phyloP scores from a whole-genome alignment of 169 alveolate species.

The Eimeria zaria region DNA sequence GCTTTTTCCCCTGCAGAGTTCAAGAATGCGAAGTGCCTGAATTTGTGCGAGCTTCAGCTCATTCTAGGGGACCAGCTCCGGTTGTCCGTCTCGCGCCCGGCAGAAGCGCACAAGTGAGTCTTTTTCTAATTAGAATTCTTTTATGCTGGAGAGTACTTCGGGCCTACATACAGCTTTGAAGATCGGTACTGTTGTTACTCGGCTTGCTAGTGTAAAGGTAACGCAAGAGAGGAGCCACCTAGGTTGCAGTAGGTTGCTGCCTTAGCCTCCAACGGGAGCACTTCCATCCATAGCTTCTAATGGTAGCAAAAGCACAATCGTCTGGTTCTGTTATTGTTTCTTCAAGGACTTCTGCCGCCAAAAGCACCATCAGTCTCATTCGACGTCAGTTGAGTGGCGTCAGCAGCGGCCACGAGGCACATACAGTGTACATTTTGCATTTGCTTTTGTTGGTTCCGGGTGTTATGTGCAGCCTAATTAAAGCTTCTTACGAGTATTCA shows the following conservation, averaged over 20 bases:
- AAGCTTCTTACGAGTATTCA: slow-evolving; percentile 91
- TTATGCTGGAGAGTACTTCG: no score
- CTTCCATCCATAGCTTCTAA: background rate
- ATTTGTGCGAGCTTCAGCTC: slow-evolving; percentile 51
- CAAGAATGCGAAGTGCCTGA: slow-evolving; percentile 44
- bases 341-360: background rate
- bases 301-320: background rate
- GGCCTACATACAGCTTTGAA: no score
- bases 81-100: slow-evolving; percentile 43
- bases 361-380: background rate
- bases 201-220: background rate
- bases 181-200: background rate
- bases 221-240: background rate
- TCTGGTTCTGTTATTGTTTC: background rate
- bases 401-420: background rate
- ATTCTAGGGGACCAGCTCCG: slow-evolving; percentile 58
- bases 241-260: background rate
- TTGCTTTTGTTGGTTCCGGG: background rate
- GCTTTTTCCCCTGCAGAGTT: slow-evolving; percentile 14
- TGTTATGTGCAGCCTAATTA: slow-evolving; percentile 86
- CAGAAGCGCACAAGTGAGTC: slow-evolving; percentile 54
- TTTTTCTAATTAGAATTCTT: no score
- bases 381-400: background rate
- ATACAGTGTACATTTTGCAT: background rate
- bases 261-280: background rate